These are phyloP conservation scores for Oligophagozyma castellii DNA, from an alignment of 1,139 yeast species.

Conservation along the genomic window DNA sequence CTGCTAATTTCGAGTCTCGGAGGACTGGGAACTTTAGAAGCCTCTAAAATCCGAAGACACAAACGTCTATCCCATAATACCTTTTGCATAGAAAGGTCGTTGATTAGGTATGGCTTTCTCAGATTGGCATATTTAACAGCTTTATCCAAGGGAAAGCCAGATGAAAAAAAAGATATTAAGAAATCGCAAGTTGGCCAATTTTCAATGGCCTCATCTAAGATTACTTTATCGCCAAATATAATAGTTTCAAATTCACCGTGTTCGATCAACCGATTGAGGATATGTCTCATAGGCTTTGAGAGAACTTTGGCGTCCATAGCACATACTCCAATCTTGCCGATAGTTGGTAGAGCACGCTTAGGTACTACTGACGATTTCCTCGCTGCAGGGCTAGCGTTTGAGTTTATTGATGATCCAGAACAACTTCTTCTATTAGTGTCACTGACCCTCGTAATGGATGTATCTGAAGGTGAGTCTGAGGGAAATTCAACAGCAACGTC, in stretches of 20 bases:
- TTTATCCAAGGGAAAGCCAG: constrained; percentile 91
- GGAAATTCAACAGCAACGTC: constrained; percentile 1
- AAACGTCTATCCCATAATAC: constrained; percentile 93
- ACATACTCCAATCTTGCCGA: constrained; percentile 95
- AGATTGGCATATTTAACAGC: constrained; percentile 84
- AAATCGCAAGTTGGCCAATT: constrained; percentile 99
- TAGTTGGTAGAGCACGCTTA: constrained; percentile 45
- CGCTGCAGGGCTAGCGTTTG: constrained; percentile 13
- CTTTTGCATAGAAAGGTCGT: constrained; percentile 83
- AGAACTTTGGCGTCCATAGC: constrained; percentile 98
- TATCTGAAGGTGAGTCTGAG: background rate
- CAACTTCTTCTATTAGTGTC: background rate
- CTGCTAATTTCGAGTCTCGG: constrained; percentile 75
- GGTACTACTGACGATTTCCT: constrained; percentile 22
- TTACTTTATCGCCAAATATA: constrained; percentile 94
- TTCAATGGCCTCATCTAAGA: constrained; percentile 82
- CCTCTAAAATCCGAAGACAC: constrained; percentile 69
- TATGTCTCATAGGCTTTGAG: constrained; percentile 89
- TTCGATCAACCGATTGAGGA: constrained; percentile 74
- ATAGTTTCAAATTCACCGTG: constrained; percentile 95
- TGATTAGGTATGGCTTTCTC: constrained; percentile 79
- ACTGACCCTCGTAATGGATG: background rate
- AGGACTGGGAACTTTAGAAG: constrained; percentile 81
- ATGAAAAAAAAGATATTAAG: constrained; percentile 82
- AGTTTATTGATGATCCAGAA: background rate